These are phyloP conservation scores for Singerocomus inundabilis DNA, from an alignment of 1,284 basidiomycete genomes.

Conservation along the genomic window DNA sequence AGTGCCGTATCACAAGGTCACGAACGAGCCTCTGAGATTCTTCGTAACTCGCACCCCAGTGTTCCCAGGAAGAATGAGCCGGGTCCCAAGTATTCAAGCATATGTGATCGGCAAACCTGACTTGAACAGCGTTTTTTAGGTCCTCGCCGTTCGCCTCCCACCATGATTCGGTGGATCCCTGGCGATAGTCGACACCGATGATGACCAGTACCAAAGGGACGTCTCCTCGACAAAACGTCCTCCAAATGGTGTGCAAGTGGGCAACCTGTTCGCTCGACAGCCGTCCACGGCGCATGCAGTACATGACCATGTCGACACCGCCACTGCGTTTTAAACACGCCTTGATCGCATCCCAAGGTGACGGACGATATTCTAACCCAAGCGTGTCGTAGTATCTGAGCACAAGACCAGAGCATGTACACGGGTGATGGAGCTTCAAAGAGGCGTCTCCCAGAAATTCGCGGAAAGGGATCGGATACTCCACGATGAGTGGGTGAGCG, in stretches of 20 bases:
- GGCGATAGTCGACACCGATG: constrained; percentile 22
- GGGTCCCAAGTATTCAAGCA: constrained; percentile 22
- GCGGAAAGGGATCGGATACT: constrained; percentile 12
- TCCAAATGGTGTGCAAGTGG: constrained; percentile 20
- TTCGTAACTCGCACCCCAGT: constrained; percentile 14
- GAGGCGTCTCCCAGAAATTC: constrained; percentile 6
- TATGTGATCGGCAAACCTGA: constrained; percentile 23
- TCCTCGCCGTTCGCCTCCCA: constrained; percentile 27
- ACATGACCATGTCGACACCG: constrained; percentile 19
- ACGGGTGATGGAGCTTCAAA: background rate
- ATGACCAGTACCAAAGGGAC: constrained; percentile 28
- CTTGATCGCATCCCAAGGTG: constrained; percentile 20
- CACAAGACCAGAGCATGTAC: background rate
- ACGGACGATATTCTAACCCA: constrained; percentile 22
- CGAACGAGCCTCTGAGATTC: constrained; percentile 21
- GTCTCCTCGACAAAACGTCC: constrained; percentile 16
- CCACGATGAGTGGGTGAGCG: constrained; percentile 18
- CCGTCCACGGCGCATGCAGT: constrained; percentile 29
- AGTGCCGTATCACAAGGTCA: constrained; percentile 20
- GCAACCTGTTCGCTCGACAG: constrained; percentile 19
- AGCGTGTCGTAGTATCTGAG: constrained; percentile 25
- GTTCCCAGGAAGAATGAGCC: constrained; percentile 25
- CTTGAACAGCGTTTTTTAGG: constrained; percentile 6
- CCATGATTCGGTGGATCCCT: constrained; percentile 29
- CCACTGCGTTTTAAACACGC: constrained; percentile 15